These are phyloP conservation scores for Alternaria infectoria DNA, from an alignment of 2,329 filamentous ascomycete species.

Conservation along the genomic window DNA sequence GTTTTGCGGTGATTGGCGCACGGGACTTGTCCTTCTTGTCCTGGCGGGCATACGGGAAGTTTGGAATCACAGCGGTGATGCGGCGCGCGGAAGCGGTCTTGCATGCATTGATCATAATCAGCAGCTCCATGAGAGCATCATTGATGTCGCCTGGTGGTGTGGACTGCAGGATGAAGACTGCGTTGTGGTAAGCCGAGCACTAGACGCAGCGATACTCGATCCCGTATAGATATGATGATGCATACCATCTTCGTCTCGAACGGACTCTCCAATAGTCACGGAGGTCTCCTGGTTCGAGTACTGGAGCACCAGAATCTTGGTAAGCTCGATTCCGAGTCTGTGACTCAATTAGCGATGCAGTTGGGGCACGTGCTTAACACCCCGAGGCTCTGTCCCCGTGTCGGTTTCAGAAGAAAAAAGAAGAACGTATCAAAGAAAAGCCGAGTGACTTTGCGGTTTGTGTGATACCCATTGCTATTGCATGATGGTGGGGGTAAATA, in stretches of 20 bases:
- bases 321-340: conserved; percentile 77
- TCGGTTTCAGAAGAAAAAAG: not conserved
- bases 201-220: not conserved
- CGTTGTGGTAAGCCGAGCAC: conserved; percentile 27
- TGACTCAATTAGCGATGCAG: conserved; percentile 23
- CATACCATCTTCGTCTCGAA: conserved; percentile 90
- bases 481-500: not conserved
- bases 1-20: conserved; percentile 93
- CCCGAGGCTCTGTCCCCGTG: not conserved
- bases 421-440: not conserved
- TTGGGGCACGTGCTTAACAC: not conserved
- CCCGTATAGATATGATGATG: conserved; percentile 4
- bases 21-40: conserved; percentile 97
- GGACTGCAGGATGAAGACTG: conserved; percentile 94
- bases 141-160: conserved; percentile 96
- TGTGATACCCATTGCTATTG: not conserved
- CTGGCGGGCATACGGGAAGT: conserved; percentile 95
- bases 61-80: conserved; percentile 94
- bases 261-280: conserved; percentile 94
- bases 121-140: conserved; percentile 95
- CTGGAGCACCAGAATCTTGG: conserved; percentile 80
- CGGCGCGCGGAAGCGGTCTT: conserved; percentile 83
- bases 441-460: not conserved
- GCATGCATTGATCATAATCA: conserved; percentile 98
- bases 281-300: conserved; percentile 88